phyloP scores from a whole-genome alignment of 257 asterid species.

The Petunia axillaris region DNA sequence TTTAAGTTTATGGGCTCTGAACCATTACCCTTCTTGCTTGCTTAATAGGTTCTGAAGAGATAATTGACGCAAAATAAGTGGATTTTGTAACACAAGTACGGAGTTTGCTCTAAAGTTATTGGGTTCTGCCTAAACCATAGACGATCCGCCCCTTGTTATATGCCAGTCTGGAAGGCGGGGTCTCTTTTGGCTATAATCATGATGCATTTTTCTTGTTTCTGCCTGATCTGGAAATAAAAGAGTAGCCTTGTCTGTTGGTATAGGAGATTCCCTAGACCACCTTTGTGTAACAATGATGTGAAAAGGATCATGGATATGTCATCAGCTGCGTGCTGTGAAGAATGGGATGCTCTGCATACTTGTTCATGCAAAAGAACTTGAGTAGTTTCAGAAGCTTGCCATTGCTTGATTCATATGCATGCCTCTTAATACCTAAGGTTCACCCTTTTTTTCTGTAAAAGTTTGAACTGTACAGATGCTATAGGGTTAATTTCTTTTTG shows the following conservation, averaged over 20 bases:
- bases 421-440: not conserved
- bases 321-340: not conserved
- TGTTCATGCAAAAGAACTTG: not conserved
- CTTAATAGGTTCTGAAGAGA: no score
- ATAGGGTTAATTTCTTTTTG: conserved; percentile 9
- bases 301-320: not conserved
- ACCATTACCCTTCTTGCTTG: no score
- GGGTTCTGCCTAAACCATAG: no score
- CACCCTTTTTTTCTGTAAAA: not conserved
- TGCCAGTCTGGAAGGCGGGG: not conserved
- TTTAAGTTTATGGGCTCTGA: no score
- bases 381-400: conserved; percentile 7
- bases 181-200: not conserved
- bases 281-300: not conserved
- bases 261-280: not conserved
- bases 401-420: not conserved
- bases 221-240: not conserved
- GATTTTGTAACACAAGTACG: no score
- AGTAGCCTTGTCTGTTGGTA: conserved; percentile 7
- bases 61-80: no score
- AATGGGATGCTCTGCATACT: not conserved
- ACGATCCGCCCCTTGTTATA: not conserved
- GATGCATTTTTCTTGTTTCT: not conserved
- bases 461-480: not conserved
- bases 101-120: no score